Conservation (phyloP, 2,329 filamentous ascomycete genomes). For the Colletotrichum sojae region DNA sequence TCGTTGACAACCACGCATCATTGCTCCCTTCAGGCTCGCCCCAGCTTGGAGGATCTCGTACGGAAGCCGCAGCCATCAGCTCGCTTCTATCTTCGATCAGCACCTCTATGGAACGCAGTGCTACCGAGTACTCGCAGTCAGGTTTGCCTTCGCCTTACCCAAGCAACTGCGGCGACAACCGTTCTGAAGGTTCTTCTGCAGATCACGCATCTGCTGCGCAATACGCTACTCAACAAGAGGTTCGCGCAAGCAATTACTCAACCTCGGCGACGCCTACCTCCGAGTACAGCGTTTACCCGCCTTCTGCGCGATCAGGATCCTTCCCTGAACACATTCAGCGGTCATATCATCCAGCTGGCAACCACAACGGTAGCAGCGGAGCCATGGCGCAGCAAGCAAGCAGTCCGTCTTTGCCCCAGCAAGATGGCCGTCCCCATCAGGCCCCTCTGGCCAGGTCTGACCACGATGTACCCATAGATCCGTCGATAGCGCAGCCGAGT, state of each 20-base stretch:
- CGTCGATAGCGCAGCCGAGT: constrained; percentile 93
- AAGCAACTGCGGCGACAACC: constrained; percentile 75
- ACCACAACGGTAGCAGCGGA: constrained; percentile 81
- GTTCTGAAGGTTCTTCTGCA: constrained; percentile 89
- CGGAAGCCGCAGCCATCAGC: constrained; percentile 47
- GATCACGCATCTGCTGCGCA: constrained; percentile 95
- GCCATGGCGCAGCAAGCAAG: constrained; percentile 97
- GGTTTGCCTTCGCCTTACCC: constrained; percentile 85
- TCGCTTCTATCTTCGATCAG: constrained; percentile 48
- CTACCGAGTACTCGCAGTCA: constrained; percentile 87
- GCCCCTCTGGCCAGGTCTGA: constrained; percentile 89
- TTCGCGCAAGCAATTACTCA: constrained; percentile 79
- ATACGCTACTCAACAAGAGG: constrained; percentile 87
- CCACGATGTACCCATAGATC: constrained; percentile 98
- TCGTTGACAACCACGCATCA: constrained; percentile 50
- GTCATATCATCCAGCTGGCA: constrained; percentile 84
- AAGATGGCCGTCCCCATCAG: constrained; percentile 85
- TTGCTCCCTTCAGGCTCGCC: constrained; percentile 46
- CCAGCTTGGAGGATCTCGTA: constrained; percentile 46
- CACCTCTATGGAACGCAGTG: constrained; percentile 71
- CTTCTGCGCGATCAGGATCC: constrained; percentile 82
- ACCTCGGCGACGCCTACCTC: constrained; percentile 87
- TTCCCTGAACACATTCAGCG: constrained; percentile 92
- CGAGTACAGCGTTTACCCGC: constrained; percentile 86
- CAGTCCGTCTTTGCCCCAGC: constrained; percentile 95